Base-by-base conservation (phyloP, 2,329 filamentous ascomycete genomes). In the Trichoderma gracile region DNA sequence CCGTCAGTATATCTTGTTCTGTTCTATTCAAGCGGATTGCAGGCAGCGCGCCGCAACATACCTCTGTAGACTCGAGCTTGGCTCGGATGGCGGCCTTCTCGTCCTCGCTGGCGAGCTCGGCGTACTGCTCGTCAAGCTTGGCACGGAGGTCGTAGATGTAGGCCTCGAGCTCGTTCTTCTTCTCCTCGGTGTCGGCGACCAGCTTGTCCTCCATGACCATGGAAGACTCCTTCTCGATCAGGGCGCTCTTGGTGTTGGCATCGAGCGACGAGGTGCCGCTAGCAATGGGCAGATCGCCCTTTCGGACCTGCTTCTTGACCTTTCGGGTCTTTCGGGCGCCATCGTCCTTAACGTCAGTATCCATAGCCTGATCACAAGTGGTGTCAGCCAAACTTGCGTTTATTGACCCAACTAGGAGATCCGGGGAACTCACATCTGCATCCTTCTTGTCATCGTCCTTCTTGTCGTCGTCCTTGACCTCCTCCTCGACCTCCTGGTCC, bases 181-280 rank as follows among this genome's bases (percentile, higher is more conserved):
- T 96, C 83, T 98, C 93, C 77, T 98, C 95, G 43, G 95, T 99
- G 78, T 98, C 95, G 71, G 91, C 92, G 64, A 99, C 93, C 65
- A 98, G 89, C 86, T 98, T 99, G 82, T 99, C 95, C 79, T 97
- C 93, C 87, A 96, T 94, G 71, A 93, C 87, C 95, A 99, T 98
- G 72, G 88, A 77, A 70, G 88, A 85, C 81, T 99, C 95, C 78
- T 89, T 89, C 85, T 99, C 95, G 57, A 84, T 79, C 69, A 88
- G 82, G n/a, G 82, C 74, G 67, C 87, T 81, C 83, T 91, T 94
- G 74, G 81, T 76, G 17, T 82, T 71, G 56, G 86, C 78, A 67
- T 97, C 93, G 64, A 97, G 84, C 43, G 92, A 90, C 55, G 90
- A 86, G 53, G 93, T 97, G 69, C 89, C 93, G 67, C 91, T 85